Percentiles rank a stretch among this genome's conserved stretches.
phyloP scores from a whole-genome alignment of 768 basidiomycete genomes.

The Lactifluus echinatus region DNA sequence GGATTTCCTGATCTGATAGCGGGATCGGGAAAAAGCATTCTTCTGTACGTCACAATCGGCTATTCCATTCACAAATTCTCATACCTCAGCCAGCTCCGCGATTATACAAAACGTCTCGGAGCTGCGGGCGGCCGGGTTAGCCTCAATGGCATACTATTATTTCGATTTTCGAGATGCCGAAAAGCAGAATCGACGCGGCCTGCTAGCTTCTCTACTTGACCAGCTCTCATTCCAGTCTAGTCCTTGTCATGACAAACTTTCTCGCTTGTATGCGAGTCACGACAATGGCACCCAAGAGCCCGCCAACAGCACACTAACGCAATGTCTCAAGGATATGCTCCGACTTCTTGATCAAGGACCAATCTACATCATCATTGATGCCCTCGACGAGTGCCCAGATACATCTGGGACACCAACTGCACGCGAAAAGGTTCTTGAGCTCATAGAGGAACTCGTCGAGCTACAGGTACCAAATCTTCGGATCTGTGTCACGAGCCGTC shows the following conservation, averaged over 20 bases:
- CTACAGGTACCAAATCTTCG: background rate
- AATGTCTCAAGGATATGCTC: background rate
- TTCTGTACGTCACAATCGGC: background rate
- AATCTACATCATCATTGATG: background rate
- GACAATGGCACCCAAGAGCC: background rate
- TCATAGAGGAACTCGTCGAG: background rate
- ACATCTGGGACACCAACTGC: background rate
- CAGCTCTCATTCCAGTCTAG: background rate
- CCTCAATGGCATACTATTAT: background rate
- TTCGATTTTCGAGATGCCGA: background rate
- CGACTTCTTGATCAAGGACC: background rate
- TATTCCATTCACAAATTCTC: background rate
- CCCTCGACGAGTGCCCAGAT: background rate
- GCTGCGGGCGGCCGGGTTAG: background rate
- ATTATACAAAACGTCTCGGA: background rate
- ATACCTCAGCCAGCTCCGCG: background rate
- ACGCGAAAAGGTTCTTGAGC: background rate
- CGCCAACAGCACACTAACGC: background rate
- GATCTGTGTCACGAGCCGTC: background rate
- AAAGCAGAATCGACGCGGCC: background rate
- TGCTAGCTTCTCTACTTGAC: background rate
- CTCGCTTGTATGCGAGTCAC: background rate
- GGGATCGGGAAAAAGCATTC: background rate
- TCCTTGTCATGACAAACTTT: background rate
- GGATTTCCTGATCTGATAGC: background rate